phyloP scores from a whole-genome alignment of 129 eudicot species.

The Deinandra increscens region DNA sequence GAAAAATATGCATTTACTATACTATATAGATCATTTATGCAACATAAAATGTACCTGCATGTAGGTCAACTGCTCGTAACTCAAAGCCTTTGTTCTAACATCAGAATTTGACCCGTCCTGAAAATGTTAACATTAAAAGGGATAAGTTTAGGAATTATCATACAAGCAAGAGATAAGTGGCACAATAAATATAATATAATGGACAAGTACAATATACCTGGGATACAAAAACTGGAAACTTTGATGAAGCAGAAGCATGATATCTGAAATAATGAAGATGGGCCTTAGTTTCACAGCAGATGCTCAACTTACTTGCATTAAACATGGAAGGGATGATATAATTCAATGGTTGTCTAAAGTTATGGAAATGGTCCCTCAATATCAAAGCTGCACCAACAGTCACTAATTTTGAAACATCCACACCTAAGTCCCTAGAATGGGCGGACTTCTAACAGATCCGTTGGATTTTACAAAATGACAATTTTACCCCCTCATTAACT shows the following conservation, averaged over 20 bases:
- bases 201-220: too few species aligned
- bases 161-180: too few species aligned
- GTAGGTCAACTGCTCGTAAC: slow-evolving; percentile 74
- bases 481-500: not conserved
- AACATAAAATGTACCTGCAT: slow-evolving; percentile 65
- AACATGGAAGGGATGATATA: not conserved
- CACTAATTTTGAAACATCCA: not conserved
- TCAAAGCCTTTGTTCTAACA: slow-evolving; percentile 75
- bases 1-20: not conserved
- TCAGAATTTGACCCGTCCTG: slow-evolving; percentile 85
- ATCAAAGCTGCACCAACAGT: not conserved
- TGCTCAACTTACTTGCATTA: not conserved
- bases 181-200: too few species aligned
- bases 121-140: slow-evolving; percentile 7
- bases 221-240: too few species aligned
- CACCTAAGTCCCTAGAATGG: not conserved
- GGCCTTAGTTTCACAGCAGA: slow-evolving; percentile 21
- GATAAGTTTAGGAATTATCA: too few species aligned
- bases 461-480: not conserved
- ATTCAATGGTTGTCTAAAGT: not conserved
- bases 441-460: not conserved
- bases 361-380: not conserved
- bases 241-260: too few species aligned
- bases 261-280: slow-evolving; percentile 46
- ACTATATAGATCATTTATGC: not conserved